Conservation (phyloP, 306 rosid species). For the Crotalaria pallida region DNA sequence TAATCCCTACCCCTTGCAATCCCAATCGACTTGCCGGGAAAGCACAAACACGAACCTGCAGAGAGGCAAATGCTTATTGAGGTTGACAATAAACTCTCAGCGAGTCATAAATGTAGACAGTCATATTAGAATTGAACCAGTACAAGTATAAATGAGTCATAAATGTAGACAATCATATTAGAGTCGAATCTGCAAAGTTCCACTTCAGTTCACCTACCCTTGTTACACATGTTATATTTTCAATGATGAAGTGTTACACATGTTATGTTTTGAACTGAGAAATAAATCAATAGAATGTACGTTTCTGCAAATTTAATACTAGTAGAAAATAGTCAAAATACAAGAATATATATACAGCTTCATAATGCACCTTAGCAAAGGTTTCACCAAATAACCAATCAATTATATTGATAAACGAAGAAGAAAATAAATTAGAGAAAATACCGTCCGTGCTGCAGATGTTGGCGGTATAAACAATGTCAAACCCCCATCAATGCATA, state of each 20-base stretch:
- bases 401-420: background rate
- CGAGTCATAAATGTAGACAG: background rate
- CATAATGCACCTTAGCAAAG: background rate
- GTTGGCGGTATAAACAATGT: conserved; percentile 97
- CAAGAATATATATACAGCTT: background rate
- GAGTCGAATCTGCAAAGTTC: background rate
- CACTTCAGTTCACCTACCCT: background rate
- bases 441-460: conserved; percentile 84
- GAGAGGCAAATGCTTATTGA: background rate
- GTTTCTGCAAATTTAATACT: background rate
- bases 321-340: background rate
- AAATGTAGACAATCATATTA: background rate
- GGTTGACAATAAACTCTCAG: background rate
- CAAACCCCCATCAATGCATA: conserved; percentile 94
- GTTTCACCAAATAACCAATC: background rate
- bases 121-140: background rate
- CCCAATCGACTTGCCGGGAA: conserved; percentile 77
- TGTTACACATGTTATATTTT: too few species aligned
- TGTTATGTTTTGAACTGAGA: too few species aligned
- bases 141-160: background rate
- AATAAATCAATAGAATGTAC: background rate
- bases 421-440: conserved; percentile 9
- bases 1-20: conserved; percentile 49
- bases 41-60: conserved; percentile 82
- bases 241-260: too few species aligned